Percentiles rank a stretch among this genome's conserved stretches.
Conservation (phyloP, 2,329 filamentous ascomycete genomes). For the Setomelanomma holmii region DNA sequence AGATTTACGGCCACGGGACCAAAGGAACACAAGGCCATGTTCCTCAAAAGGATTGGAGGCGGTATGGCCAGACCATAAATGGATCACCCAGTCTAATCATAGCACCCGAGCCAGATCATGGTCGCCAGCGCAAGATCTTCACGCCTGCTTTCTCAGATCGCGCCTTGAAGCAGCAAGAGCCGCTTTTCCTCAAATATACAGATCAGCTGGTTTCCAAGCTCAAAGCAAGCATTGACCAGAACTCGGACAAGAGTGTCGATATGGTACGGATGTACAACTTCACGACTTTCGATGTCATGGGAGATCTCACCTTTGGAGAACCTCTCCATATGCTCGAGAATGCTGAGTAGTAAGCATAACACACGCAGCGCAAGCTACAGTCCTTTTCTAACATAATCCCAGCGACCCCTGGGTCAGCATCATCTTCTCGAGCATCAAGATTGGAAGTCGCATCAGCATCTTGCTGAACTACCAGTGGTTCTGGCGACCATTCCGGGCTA, state of each 20-base stretch:
- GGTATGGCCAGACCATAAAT: constrained; percentile 28
- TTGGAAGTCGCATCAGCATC: constrained; percentile 7
- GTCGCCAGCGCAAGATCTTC: constrained; percentile 49
- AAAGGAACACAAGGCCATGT: constrained; percentile 21
- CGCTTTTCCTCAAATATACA: constrained; percentile 51
- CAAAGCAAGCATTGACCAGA: constrained; percentile 37
- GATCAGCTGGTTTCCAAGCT: constrained; percentile 51
- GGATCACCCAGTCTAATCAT: constrained; percentile 38
- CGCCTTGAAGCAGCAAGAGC: constrained; percentile 51
- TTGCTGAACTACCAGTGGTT: constrained; percentile 17
- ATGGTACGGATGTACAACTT: constrained; percentile 44
- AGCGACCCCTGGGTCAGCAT: constrained; percentile 37
- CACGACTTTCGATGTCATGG: constrained; percentile 44
- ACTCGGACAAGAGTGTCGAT: constrained; percentile 39
- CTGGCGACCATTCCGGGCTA: constrained; percentile 8
- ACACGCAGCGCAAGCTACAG: background rate
- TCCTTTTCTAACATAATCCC: background rate
- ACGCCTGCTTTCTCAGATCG: constrained; percentile 52
- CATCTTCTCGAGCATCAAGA: constrained; percentile 36
- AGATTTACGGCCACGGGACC: constrained; percentile 36
- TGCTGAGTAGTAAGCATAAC: constrained; percentile 11
- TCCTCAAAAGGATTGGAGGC: constrained; percentile 34
- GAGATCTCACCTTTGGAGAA: constrained; percentile 43
- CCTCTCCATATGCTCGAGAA: constrained; percentile 39
- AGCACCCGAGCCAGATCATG: constrained; percentile 46